phyloP scores from a whole-genome alignment of 768 basidiomycete genomes.

The Hemileccinum impolitum region DNA sequence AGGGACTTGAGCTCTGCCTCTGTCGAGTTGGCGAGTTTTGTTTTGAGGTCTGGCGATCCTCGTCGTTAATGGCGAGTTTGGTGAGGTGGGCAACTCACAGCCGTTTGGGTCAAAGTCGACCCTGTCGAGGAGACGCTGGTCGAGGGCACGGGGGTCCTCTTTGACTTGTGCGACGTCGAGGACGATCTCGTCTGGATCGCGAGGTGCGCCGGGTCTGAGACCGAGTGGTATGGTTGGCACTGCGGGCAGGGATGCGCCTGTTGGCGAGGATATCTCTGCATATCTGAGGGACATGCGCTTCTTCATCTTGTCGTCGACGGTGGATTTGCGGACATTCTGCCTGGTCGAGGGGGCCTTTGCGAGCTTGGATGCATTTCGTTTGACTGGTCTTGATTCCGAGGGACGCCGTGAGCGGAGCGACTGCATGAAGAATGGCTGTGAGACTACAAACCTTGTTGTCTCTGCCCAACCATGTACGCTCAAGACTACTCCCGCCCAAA shows the following conservation, averaged over 20 bases:
- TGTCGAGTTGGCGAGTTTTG: slow-evolving; percentile 86
- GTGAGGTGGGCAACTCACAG: slow-evolving; percentile 51
- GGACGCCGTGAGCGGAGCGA: slow-evolving; percentile 53
- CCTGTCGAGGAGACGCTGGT: slow-evolving; percentile 62
- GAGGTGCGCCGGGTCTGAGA: slow-evolving; percentile 33
- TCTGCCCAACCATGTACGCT: slow-evolving; percentile 27
- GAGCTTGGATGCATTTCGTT: slow-evolving; percentile 31
- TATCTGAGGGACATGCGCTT: slow-evolving; percentile 95
- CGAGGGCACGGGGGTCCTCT: slow-evolving; percentile 60
- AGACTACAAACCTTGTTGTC: slow-evolving; percentile 6
- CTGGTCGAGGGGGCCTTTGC: slow-evolving; percentile 26
- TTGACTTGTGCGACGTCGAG: slow-evolving; percentile 34
- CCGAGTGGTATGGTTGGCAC: slow-evolving; percentile 55
- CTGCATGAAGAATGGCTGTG: slow-evolving; percentile 44
- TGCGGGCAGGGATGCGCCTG: slow-evolving; percentile 50
- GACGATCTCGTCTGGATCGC: slow-evolving; percentile 48
- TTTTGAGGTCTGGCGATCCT: slow-evolving; percentile 57
- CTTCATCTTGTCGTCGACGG: slow-evolving; percentile 88
- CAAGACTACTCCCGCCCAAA: slow-evolving; percentile 34
- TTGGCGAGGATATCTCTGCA: slow-evolving; percentile 79
- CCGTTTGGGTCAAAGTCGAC: slow-evolving; percentile 86
- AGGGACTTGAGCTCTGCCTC: slow-evolving; percentile 75
- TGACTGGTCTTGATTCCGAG: slow-evolving; percentile 39
- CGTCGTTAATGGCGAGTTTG: neutral
- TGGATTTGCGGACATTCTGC: slow-evolving; percentile 44